Evolutionary conservation across 2,329 filamentous ascomycete genomes (phyloP), one percentile per base, ranked within the genome.

Genomic region (Botrytis deweyae): DNA sequence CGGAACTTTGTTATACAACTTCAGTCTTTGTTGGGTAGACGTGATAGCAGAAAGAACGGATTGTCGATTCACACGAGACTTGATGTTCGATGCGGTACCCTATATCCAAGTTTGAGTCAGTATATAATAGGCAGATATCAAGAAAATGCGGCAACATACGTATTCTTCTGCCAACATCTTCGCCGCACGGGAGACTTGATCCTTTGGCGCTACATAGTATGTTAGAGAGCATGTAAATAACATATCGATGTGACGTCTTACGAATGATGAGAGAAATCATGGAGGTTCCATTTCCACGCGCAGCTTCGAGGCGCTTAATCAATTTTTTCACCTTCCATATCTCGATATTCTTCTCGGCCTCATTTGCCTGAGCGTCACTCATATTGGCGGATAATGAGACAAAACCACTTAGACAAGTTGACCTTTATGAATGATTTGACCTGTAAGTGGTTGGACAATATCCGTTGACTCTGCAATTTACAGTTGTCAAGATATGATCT

Each of bases 121-220:
- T 46, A 73, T 69, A 36, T 49, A 38, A 61, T 68, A 66, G 70
- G 71, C 76, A 73, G 67, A 65, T 66, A 40, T 74, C 38, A 65
- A 22, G 66, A 62, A 72, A 71, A 36, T 62, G 40, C 38, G 38
- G 29, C 10, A 58, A 86, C 92, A 78, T 89, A 96, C 93, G 83
- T 96, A 97, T 93, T 97, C 95, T 98, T 99, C 96, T 87, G 97
- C 97, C 91, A 99, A 92, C 96, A 99, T 99, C 89, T 98, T 98
- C 75, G 96, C 93, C 72, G 93, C 92, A 81, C 95, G 92, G 64
- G 96, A 98, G 77, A 99, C 90, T 86, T 99, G 96, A 84, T 98
- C 95, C 90, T 99, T 99, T 79, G 96, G 96, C 75, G 96, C 94
- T 97, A 81, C 75, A 75, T 10, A 44, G 36, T 7, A 64, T 64